Conservation (phyloP, 2,329 filamentous ascomycete species). For the Trichophyton benhamiae region DNA sequence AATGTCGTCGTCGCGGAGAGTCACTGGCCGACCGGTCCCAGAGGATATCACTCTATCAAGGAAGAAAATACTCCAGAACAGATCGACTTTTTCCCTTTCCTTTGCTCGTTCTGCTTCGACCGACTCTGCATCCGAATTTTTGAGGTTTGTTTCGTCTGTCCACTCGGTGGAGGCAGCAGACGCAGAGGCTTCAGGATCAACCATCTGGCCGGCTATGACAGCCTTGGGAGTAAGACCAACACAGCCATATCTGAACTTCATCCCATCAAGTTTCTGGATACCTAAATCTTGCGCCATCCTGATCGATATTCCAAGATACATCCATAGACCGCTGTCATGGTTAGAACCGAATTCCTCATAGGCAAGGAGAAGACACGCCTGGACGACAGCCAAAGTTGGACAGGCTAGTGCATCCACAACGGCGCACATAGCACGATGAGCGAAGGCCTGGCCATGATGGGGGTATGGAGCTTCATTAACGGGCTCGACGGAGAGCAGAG, state of each 20-base stretch:
- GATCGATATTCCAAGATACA: slow-evolving; percentile 82
- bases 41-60: slow-evolving; percentile 79
- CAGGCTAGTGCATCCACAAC: slow-evolving; percentile 73
- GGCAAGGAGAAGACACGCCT: slow-evolving; percentile 69
- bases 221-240: slow-evolving; percentile 45
- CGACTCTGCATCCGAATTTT: slow-evolving; percentile 39
- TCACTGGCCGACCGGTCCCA: slow-evolving; percentile 72
- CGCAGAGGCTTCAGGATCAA: background rate
- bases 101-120: slow-evolving; percentile 42
- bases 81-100: slow-evolving; percentile 72
- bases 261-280: slow-evolving; percentile 66
- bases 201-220: slow-evolving; percentile 31
- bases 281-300: slow-evolving; percentile 71
- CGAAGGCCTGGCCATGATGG: slow-evolving; percentile 65
- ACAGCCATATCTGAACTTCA: slow-evolving; percentile 45
- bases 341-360: slow-evolving; percentile 84
- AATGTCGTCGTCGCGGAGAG: slow-evolving; percentile 71
- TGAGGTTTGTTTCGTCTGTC: slow-evolving; percentile 24
- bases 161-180: background rate
- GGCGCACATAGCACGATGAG: slow-evolving; percentile 68
- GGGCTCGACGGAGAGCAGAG: slow-evolving; percentile 36
- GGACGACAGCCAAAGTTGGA: slow-evolving; percentile 69
- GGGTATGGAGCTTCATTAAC: slow-evolving; percentile 35
- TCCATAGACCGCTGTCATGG: slow-evolving; percentile 82
- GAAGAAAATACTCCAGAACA: slow-evolving; percentile 83